Percentiles rank a stretch among this genome's conserved stretches.
phyloP scores from a whole-genome alignment of 345 rosid species.

The Diplotaxis tenuifolia region DNA sequence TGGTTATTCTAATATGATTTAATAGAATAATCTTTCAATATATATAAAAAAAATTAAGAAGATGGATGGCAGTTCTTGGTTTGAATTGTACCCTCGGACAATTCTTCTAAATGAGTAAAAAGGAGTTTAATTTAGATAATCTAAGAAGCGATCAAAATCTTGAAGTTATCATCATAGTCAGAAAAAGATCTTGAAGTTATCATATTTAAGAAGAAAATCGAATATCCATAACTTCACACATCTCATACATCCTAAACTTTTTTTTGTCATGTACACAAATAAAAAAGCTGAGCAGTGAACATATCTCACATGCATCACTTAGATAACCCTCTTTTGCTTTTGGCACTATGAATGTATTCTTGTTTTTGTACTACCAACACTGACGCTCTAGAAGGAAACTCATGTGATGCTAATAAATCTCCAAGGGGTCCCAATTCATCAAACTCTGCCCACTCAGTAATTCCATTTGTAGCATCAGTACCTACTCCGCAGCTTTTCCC shows the following conservation, averaged over 20 bases:
- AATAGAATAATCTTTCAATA: too few species aligned
- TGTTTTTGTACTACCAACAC: constrained; percentile 36
- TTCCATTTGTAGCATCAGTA: constrained; percentile 39
- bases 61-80: neutral
- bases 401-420: constrained; percentile 55
- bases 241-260: constrained; percentile 6
- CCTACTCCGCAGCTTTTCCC: constrained; percentile 43
- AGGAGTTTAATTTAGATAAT: neutral
- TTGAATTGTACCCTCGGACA: neutral
- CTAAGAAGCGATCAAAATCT: neutral
- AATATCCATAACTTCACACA: neutral
- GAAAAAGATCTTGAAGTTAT: too few species aligned
- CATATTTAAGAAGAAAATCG: neutral
- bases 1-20: neutral
- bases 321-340: neutral
- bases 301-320: constrained; percentile 5
- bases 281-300: neutral
- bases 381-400: constrained; percentile 37
- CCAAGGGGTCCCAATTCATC: constrained; percentile 59
- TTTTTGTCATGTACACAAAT: neutral
- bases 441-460: constrained; percentile 54
- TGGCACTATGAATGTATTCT: constrained; percentile 17
- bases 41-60: too few species aligned
- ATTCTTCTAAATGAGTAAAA: neutral
- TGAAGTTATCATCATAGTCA: too few species aligned